Evolutionary conservation across 2,329 filamentous ascomycete genomes (phyloP).

Genomic region (Penicillium digitatum): DNA sequence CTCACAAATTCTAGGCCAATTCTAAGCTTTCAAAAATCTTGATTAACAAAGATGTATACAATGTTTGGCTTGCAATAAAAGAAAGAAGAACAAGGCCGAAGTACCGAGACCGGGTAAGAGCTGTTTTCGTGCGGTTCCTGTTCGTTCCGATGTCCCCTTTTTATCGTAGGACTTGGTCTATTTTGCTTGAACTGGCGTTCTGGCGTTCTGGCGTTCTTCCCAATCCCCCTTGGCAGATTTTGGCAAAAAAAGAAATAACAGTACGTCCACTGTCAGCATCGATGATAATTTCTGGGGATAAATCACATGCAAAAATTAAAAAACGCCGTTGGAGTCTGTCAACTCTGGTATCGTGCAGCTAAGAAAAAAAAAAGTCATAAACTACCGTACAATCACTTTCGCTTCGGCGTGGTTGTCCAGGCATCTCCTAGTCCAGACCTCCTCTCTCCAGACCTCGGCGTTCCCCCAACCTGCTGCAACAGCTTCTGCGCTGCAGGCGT

Average conservation of each 20-base stretch:
- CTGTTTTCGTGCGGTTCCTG: constrained; percentile 18
- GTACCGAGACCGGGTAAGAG: constrained; percentile 14
- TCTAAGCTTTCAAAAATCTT: not conserved
- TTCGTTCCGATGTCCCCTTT: constrained; percentile 13
- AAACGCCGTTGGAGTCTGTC: not conserved
- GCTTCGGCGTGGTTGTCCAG: constrained; percentile 22
- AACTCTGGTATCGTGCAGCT: constrained; percentile 16
- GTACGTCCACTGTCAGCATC: not conserved
- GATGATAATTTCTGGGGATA: not conserved
- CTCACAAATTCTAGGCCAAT: not conserved
- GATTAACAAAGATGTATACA: not conserved
- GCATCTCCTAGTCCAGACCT: constrained; percentile 15
- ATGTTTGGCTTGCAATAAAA: not conserved
- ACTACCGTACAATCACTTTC: constrained; percentile 10
- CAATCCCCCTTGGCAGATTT: not conserved
- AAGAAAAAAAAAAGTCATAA: not conserved
- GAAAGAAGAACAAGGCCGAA: not conserved
- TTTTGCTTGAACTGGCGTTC: not conserved
- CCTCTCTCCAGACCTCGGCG: constrained; percentile 20
- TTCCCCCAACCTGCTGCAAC: constrained; percentile 34
- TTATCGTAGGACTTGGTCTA: not conserved
- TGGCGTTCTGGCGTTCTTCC: too few species aligned
- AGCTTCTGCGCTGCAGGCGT: constrained; percentile 46
- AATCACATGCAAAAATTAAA: not conserved
- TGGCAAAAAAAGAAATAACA: not conserved